phyloP scores from a whole-genome alignment of 192 early-diverging fungal genomes.

The Globomyces pollinis-pini region DNA sequence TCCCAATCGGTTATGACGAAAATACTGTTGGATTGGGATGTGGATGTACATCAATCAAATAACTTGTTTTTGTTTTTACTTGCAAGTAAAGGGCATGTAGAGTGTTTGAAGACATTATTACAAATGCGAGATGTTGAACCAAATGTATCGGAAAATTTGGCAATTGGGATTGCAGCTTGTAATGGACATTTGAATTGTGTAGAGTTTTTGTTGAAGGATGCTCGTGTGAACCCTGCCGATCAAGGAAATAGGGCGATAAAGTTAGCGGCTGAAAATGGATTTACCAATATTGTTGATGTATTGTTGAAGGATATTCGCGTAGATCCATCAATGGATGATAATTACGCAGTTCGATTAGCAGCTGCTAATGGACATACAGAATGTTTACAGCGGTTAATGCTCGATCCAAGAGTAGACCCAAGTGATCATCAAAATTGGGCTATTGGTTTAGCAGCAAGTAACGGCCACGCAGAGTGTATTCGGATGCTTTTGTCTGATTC shows the following conservation, averaged over 20 bases:
- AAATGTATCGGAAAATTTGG: neutral
- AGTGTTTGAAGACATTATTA: neutral
- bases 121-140: neutral
- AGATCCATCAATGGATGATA: neutral
- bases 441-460: neutral
- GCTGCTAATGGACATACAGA: neutral
- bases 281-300: neutral
- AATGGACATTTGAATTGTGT: conserved; percentile 5
- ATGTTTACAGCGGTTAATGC: neutral
- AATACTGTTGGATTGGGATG: neutral
- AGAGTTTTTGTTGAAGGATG: neutral
- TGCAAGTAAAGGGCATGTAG: neutral
- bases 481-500: neutral
- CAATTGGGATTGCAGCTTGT: neutral
- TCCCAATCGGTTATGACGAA: neutral
- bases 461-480: neutral
- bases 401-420: conserved; percentile 4
- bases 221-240: neutral
- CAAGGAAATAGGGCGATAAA: neutral
- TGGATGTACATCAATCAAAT: neutral
- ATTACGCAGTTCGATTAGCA: neutral
- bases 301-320: neutral
- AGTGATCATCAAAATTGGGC: neutral
- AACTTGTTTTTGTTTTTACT: neutral
- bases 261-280: neutral